Evolutionary conservation across 2,329 filamentous ascomycete species (phyloP).

Genomic region (Seiridium unicorne): DNA sequence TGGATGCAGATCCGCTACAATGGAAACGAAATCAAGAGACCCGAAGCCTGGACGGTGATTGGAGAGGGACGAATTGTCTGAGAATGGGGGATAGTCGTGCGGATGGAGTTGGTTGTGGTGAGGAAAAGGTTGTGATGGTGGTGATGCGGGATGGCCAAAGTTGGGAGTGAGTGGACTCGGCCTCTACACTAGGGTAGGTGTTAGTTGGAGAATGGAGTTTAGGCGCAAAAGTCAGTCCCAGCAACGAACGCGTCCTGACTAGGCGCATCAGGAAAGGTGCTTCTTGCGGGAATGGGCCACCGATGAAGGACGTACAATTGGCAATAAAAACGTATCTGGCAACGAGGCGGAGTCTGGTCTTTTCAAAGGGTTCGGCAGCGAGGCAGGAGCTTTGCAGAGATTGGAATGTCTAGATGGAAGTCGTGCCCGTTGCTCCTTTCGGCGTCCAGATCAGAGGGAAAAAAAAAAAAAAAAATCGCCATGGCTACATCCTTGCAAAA

Average conservation of each 20-base stretch:
- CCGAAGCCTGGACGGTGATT: not conserved
- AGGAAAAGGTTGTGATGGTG: not conserved
- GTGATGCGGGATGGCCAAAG: constrained; percentile 1
- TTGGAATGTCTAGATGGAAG: not conserved
- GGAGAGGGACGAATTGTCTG: not conserved
- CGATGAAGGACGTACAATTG: too few relatives aligned
- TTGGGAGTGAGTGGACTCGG: not conserved
- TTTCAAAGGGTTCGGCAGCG: too few relatives aligned
- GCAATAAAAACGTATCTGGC: too few relatives aligned
- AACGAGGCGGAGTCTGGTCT: not conserved
- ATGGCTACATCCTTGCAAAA: too few relatives aligned
- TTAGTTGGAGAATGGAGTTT: not conserved
- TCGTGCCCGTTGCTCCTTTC: not conserved
- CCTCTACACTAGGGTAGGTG: not conserved
- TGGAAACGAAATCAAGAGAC: not conserved
- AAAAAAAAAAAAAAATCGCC: too few relatives aligned
- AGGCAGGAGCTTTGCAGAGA: not conserved
- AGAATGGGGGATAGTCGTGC: not conserved
- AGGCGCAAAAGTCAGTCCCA: not conserved
- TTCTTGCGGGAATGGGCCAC: too few relatives aligned
- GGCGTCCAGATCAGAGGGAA: too few relatives aligned
- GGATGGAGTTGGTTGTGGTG: not conserved
- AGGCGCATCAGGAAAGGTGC: too few relatives aligned
- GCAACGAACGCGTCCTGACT: not conserved
- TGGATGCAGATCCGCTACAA: not conserved